A percentile compares a stretch with the other conserved stretches of the same genome.
phyloP scores from a whole-genome alignment of 306 rosid genomes.

The Neltuma alba region DNA sequence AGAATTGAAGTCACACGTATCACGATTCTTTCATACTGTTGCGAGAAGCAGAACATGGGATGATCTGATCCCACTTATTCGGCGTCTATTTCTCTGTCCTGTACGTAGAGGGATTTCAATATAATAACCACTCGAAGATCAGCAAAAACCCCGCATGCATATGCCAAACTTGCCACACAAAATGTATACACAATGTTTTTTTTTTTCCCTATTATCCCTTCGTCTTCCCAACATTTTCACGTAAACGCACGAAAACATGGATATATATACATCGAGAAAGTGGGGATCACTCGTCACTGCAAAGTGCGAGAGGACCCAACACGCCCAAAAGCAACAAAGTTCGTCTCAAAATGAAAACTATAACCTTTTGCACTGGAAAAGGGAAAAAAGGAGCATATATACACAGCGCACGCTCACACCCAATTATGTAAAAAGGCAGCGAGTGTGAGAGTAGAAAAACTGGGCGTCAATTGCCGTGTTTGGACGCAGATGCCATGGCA shows the following conservation, averaged over 20 bases:
- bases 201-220: background rate
- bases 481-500: constrained; percentile 70
- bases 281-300: background rate
- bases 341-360: background rate
- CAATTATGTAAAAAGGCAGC: background rate
- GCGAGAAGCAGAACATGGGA: too few species aligned
- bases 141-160: background rate
- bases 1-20: too few species aligned
- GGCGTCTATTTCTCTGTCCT: background rate
- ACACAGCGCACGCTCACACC: background rate
- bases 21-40: too few species aligned
- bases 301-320: background rate
- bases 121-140: background rate
- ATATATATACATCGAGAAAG: too few species aligned
- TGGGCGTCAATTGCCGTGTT: constrained; percentile 41
- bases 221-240: background rate
- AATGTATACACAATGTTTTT: background rate
- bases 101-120: background rate
- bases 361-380: background rate
- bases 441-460: background rate
- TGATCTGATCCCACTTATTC: background rate
- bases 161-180: constrained; percentile 1
- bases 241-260: background rate
- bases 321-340: background rate
- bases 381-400: background rate